Evolutionary conservation across 108 stramenopile species (phyloP), one percentile per base, ranked within the genome.

Genomic region (Cylindrotheca fusiformis): DNA sequence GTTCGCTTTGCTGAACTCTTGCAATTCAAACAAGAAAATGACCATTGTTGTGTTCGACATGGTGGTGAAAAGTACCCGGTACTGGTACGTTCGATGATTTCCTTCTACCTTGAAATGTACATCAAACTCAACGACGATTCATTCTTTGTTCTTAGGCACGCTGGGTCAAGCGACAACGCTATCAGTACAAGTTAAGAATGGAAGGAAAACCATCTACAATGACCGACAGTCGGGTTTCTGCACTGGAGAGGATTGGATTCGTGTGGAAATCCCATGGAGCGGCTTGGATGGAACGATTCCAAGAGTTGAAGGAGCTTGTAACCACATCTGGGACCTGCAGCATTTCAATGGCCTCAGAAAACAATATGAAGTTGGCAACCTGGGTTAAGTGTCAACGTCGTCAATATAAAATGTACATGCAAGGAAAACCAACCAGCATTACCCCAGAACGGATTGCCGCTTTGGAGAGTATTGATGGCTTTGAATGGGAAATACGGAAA

Each of bases 401-500:
- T 2, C 80, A 82, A 46, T 82, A 80, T 70, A 70, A 71, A 28
- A 36, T 75, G 3, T 84, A 62, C 27, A 64, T 30, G 29, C 48
- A 68, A 29, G 77, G 77, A 4, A 77, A 74, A 21, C 22, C 52
- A 32, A 57, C 74, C 17, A 79, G 71, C 63, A 65, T 81, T 12
- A 81, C 83, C 22, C 53, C 68, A 28, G 77, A 81, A 24, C 74
- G 75, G 58, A 69, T 79, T 30, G 74, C 72, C 0, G 67, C 68
- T 44, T 60, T 81, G 32, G 62, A 81, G 21, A 49, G 52, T 5
- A 72, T 84, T 58, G n/a, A n/a, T n/a, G 80, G 80, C 28, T 81
- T 84, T 51, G 58, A 68, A 33, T 68, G 68, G 68, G 45, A 33
- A 22, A 27, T 68, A 14, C 6, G 36, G 14, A 6, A 14, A 6